These are phyloP conservation scores for Suillus sp. DNA, from an alignment of 768 basidiomycete species.

Conservation along the genomic window DNA sequence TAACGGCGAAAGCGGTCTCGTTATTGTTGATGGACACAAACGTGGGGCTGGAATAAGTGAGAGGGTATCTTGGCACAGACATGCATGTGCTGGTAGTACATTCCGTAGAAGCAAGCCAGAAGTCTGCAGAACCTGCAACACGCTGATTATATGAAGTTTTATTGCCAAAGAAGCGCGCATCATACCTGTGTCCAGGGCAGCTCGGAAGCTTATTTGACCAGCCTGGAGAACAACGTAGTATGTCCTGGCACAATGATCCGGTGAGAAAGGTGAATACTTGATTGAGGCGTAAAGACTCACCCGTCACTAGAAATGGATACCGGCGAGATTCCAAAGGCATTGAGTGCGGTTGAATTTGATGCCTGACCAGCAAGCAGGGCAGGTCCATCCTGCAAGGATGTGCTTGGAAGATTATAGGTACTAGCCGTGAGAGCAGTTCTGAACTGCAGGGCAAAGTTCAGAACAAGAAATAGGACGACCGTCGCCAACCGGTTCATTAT, in stretches of 20 bases:
- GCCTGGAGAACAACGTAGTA: constrained; percentile 64
- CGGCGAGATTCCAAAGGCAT: constrained; percentile 42
- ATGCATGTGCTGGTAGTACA: constrained; percentile 61
- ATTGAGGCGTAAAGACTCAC: constrained; percentile 31
- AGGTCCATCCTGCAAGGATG: constrained; percentile 16
- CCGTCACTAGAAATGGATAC: constrained; percentile 50
- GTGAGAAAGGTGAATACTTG: constrained; percentile 8
- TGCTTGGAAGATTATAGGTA: constrained; percentile 13
- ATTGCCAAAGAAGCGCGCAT: constrained; percentile 27
- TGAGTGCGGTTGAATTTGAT: constrained; percentile 25
- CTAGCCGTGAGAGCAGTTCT: constrained; percentile 14
- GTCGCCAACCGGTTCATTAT: constrained; percentile 13
- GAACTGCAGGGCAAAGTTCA: constrained; percentile 17
- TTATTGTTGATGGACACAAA: constrained; percentile 65
- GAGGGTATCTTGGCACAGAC: constrained; percentile 67
- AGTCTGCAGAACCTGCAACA: constrained; percentile 41
- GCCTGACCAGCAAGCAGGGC: constrained; percentile 4
- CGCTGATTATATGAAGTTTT: not conserved
- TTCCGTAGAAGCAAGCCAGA: constrained; percentile 69
- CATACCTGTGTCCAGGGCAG: constrained; percentile 75
- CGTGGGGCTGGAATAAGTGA: constrained; percentile 64
- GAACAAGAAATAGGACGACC: constrained; percentile 11
- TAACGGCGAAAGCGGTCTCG: constrained; percentile 55
- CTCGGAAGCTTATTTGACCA: constrained; percentile 67
- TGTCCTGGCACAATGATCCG: constrained; percentile 45